These are phyloP conservation scores for Martensiomyces pterosporus DNA, from an alignment of 192 early-diverging fungal species.

Conservation along the genomic window DNA sequence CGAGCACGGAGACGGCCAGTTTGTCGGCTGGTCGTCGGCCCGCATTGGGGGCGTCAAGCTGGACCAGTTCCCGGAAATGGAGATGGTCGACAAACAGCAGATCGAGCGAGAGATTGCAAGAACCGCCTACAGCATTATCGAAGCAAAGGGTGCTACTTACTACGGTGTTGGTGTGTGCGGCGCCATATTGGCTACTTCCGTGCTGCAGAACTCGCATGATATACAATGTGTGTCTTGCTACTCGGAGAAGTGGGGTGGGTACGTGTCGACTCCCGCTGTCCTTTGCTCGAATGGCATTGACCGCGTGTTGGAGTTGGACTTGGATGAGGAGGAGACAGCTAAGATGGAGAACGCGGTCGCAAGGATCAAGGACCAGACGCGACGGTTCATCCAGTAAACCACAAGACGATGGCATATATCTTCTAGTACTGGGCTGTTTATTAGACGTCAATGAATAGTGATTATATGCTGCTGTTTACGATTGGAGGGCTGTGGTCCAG, in stretches of 20 bases:
- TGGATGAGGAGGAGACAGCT: slow-evolving; percentile 52
- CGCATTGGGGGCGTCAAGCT: slow-evolving; percentile 57
- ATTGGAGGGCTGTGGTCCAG: slow-evolving; percentile 48
- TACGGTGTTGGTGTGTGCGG: slow-evolving; percentile 71
- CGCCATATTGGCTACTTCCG: slow-evolving; percentile 52
- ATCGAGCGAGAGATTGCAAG: slow-evolving; percentile 49
- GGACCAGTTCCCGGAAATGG: slow-evolving; percentile 51
- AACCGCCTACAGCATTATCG: slow-evolving; percentile 71
- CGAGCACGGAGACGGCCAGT: slow-evolving; percentile 72
- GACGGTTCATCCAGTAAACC: neutral
- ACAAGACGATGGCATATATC: neutral
- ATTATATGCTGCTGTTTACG: neutral
- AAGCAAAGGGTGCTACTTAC: slow-evolving; percentile 67
- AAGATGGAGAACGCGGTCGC: slow-evolving; percentile 47
- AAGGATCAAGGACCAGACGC: slow-evolving; percentile 21
- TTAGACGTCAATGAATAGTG: neutral
- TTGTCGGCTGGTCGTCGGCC: slow-evolving; percentile 66
- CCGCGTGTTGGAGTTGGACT: slow-evolving; percentile 53
- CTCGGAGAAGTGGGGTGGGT: slow-evolving; percentile 47
- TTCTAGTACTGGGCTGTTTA: too few relatives aligned
- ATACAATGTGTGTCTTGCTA: slow-evolving; percentile 60
- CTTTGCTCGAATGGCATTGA: slow-evolving; percentile 60
- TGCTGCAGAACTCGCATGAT: slow-evolving; percentile 54
- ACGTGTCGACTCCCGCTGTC: slow-evolving; percentile 59
- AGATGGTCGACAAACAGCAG: slow-evolving; percentile 46